Conservation (phyloP, 345 rosid species). For the Populus ilicifolia region DNA sequence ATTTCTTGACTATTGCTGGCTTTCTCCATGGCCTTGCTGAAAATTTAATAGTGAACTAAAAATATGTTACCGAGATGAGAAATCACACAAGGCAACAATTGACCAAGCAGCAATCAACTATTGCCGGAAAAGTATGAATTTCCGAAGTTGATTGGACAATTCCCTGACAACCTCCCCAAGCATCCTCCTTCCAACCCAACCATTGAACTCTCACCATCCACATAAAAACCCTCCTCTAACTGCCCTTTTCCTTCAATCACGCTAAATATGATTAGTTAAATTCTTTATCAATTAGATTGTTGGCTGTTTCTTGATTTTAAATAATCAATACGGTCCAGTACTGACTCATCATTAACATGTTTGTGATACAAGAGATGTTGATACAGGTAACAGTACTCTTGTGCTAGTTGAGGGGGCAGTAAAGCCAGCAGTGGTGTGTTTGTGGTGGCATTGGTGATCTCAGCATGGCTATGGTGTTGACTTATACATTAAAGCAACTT, state of each 20-base stretch:
- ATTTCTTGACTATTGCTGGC: constrained; percentile 61
- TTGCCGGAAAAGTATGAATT: not conserved
- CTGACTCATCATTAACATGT: too few relatives aligned
- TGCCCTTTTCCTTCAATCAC: not conserved
- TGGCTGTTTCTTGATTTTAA: not conserved
- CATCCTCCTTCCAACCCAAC: not conserved
- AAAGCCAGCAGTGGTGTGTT: not conserved
- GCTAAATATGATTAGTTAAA: not conserved
- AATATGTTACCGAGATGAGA: constrained; percentile 2
- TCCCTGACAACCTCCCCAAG: not conserved
- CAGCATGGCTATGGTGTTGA: not conserved
- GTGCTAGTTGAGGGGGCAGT: not conserved
- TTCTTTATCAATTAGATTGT: not conserved
- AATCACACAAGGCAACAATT: not conserved
- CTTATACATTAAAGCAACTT: not conserved
- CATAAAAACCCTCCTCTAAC: not conserved
- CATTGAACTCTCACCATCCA: not conserved
- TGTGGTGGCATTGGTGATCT: not conserved
- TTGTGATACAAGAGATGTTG: not conserved
- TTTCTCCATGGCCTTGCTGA: constrained; percentile 89
- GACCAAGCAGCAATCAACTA: not conserved
- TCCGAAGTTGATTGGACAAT: not conserved
- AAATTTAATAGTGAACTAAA: constrained; percentile 4
- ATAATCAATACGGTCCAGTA: too few relatives aligned
- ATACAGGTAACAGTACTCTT: not conserved